Evolutionary conservation across 768 basidiomycete species (phyloP), one percentile per base, ranked within the genome.

Genomic region (Termitomyces sp.): DNA sequence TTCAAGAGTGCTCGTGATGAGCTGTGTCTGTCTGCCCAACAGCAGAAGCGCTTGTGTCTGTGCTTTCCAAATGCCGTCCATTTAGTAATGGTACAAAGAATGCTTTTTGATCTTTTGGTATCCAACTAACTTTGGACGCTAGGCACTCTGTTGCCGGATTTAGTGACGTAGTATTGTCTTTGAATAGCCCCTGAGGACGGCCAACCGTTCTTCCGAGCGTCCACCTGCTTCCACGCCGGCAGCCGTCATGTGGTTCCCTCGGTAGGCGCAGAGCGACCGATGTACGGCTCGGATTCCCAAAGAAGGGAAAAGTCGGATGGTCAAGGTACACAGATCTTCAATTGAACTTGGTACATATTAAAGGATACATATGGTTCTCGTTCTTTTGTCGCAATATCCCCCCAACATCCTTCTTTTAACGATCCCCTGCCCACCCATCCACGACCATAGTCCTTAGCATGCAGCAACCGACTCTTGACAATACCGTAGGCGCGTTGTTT

Each of bases 401-500:
- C 34, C 37, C 24, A 34, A 30, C 7, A 13, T 13, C 42, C 27
- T 24, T 54, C 49, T 20, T n/a, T 36, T 16, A 37, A 51, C 33
- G 36, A 53, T 33, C 16, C 27, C 27, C 20, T 34, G 24, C 45
- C 50, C 11, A 27, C 42, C 36, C 39, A 22, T n/a, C 13, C 30
- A 56, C 54, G 27, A 60, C 61, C 24, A 68, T 6, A 11, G 4
- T 69, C 58, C 47, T 56, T 33, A 71, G 70, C 46, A 66, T 75
- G 49, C 61, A 68, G 31, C 61, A 60, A 22, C 64, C 68, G 49
- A 75, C 75, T 15, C 57, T 78, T 39, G 67, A 76, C 58, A 78
- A 77, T 54, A 78, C 76, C 8, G 58, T 78, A 33, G 77, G 77
- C 45, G 75, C 75, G 5, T 63, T 70, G 15, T 66, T 74, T 42